Percentiles rank a stretch among this genome's conserved stretches.
phyloP scores from a whole-genome alignment of 1,284 basidiomycete genomes.

The Boletus semigastroideus region DNA sequence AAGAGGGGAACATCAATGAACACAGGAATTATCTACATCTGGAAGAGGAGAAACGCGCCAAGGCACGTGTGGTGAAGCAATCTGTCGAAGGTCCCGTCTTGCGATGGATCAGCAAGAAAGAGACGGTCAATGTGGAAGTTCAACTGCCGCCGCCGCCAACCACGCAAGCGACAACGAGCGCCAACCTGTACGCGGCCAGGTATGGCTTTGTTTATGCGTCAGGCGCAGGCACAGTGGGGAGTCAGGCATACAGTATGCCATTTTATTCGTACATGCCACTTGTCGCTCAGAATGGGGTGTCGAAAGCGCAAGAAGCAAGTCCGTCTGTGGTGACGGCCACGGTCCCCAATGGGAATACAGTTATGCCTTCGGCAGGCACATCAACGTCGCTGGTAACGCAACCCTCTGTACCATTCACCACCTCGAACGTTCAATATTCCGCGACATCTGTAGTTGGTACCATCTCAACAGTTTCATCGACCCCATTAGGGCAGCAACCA shows the following conservation, averaged over 20 bases:
- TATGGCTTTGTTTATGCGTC: conserved; percentile 30
- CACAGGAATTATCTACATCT: conserved; percentile 74
- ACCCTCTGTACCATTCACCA: not conserved
- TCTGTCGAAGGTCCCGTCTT: conserved; percentile 69
- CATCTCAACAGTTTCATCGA: not conserved
- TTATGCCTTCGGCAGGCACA: not conserved
- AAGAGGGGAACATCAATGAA: conserved; percentile 80
- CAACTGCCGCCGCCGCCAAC: conserved; percentile 14
- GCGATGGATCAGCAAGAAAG: conserved; percentile 69
- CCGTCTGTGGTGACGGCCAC: not conserved
- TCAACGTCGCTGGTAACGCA: not conserved
- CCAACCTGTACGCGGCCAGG: conserved; percentile 17
- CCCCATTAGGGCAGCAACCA: conserved; percentile 2
- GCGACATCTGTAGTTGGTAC: not conserved
- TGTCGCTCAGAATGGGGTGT: conserved; percentile 12
- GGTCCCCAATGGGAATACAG: not conserved
- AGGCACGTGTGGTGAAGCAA: conserved; percentile 59
- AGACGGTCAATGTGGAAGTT: conserved; percentile 43
- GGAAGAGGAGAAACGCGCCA: conserved; percentile 80
- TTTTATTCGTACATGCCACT: conserved; percentile 24
- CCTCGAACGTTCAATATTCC: not conserved
- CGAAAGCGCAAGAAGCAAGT: conserved; percentile 6
- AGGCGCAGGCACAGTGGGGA: conserved; percentile 13
- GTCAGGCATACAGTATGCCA: conserved; percentile 25
- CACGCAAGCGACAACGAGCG: not conserved